Conservation (phyloP, 371 early-diverging fungal genomes). For the Blakeslea trispora region DNA sequence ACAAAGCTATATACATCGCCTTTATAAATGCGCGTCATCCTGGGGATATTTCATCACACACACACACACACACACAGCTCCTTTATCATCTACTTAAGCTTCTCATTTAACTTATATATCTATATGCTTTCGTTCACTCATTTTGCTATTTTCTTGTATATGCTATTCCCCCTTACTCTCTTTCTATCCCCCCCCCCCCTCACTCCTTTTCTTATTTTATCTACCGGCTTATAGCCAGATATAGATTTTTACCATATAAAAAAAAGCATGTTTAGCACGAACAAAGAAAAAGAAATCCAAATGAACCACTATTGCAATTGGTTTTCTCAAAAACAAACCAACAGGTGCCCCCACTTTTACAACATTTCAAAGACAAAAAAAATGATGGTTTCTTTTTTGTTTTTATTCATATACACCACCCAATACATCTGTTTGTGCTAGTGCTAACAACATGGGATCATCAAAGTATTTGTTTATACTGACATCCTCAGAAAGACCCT, state of each 20-base stretch:
- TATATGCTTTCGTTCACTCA: constrained; percentile 1
- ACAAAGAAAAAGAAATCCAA: too few species aligned
- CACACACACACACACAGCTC: constrained; percentile 12
- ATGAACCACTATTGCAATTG: too few species aligned
- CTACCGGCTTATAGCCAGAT: too few species aligned
- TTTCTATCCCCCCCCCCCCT: neutral
- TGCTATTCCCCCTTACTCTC: constrained; percentile 1
- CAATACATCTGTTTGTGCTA: constrained; percentile 59
- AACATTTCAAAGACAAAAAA: constrained; percentile 7
- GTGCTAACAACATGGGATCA: constrained; percentile 78
- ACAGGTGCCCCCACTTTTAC: too few species aligned
- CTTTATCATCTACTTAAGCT: constrained; percentile 1
- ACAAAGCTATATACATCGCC: constrained; percentile 7
- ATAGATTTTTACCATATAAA: too few species aligned
- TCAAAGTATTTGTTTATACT: constrained; percentile 94
- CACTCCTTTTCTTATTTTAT: neutral
- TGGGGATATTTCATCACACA: constrained; percentile 9
- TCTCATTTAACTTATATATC: constrained; percentile 2
- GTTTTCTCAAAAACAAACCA: too few species aligned
- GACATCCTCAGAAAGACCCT: constrained; percentile 92
- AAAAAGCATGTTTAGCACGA: too few species aligned
- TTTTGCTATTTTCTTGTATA: constrained; percentile 7
- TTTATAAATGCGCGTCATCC: neutral
- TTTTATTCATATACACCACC: constrained; percentile 28
- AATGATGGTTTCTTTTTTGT: neutral